Conservation (phyloP, 352 stramenopile genomes). For the Pythium biforme region DNA sequence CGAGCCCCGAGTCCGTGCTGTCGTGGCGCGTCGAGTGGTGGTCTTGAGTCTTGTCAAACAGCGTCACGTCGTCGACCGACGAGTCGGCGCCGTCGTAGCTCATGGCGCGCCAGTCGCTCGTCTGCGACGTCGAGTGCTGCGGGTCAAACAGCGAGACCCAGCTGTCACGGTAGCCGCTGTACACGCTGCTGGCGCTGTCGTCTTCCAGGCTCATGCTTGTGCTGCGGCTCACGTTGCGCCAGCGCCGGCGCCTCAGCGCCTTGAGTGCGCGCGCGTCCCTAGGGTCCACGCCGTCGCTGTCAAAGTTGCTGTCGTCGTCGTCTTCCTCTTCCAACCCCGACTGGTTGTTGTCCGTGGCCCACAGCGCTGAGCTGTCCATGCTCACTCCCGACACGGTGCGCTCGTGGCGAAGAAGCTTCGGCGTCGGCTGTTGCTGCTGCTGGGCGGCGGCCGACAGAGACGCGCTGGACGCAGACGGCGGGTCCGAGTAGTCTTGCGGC, state of each 20-base stretch:
- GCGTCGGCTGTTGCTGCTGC: neutral
- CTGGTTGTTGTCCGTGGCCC: slow-evolving; percentile 25
- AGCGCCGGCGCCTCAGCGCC: slow-evolving; percentile 8
- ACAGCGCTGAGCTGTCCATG: slow-evolving; percentile 22
- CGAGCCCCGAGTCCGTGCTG: slow-evolving; percentile 9
- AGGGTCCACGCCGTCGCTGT: slow-evolving; percentile 18
- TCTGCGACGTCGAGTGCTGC: slow-evolving; percentile 11
- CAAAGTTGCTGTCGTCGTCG: slow-evolving; percentile 24
- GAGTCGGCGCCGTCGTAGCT: slow-evolving; percentile 18
- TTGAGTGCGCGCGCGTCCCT: slow-evolving; percentile 2
- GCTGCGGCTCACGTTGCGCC: slow-evolving; percentile 21
- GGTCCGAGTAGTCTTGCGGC: neutral
- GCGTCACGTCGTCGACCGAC: slow-evolving; percentile 16
- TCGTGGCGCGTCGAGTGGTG: slow-evolving; percentile 1
- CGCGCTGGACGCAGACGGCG: neutral
- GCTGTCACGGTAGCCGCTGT: slow-evolving; percentile 25
- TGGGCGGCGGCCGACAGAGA: neutral
- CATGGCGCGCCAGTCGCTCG: slow-evolving; percentile 15
- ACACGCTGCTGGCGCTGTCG: slow-evolving; percentile 25
- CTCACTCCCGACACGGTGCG: slow-evolving; percentile 13
- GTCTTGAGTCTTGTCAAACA: slow-evolving; percentile 17
- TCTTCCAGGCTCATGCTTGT: slow-evolving; percentile 25
- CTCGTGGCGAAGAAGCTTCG: slow-evolving; percentile 1
- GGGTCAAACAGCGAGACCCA: slow-evolving; percentile 22
- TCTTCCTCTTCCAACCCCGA: slow-evolving; percentile 16